Evolutionary conservation across 1,284 basidiomycete genomes (phyloP), one percentile per base, ranked within the genome.

Genomic region (Tausonia pullulans): DNA sequence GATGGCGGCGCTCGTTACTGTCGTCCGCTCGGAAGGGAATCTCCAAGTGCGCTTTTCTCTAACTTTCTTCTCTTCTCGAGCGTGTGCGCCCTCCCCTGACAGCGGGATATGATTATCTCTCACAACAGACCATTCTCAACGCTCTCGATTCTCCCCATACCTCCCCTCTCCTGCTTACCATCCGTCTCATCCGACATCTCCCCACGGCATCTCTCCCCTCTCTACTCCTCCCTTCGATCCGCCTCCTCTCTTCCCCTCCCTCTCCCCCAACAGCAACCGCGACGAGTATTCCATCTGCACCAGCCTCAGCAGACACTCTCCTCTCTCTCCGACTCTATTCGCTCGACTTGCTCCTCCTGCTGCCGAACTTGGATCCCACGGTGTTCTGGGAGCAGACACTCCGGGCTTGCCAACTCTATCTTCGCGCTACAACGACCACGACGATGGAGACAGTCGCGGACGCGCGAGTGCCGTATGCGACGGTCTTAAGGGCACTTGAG

Each of bases 351-450:
- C 63, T 65, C 8, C 39, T 54, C 13, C 58, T 45, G 3, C 8
- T 60, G 9, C 54, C 49, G 1, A 16, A 44, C 8, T 40, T 65
- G 1, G 53, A 65, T 6, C 59, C 63, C 1, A 45, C 54, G 7
- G 16, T 65, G 40, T 45, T 45, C 10, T 65, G 63, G 63, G 58
- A 60, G n/a, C 59, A 65, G 50, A 46, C 45, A 9, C 51, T 41
- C 7, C 45, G 40, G 49, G 10, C 40, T 53, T 40, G 55, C 8
- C 48, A 58, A n/a, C 40, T 58, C 58, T 58, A 45, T 49, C 41
- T 53, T 14, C 53, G 55, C 27, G 27, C 27, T 27, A 27, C 27
- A 27, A 27, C 27, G 27, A 27, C 27, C 27, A 27, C 27, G 27
- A 27, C 27, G 27, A 27, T 27, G 27, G 27, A 11, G 40, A 51